Evolutionary conservation across 371 early-diverging fungal genomes (phyloP).

Genomic region (Rhizopus delemar): DNA sequence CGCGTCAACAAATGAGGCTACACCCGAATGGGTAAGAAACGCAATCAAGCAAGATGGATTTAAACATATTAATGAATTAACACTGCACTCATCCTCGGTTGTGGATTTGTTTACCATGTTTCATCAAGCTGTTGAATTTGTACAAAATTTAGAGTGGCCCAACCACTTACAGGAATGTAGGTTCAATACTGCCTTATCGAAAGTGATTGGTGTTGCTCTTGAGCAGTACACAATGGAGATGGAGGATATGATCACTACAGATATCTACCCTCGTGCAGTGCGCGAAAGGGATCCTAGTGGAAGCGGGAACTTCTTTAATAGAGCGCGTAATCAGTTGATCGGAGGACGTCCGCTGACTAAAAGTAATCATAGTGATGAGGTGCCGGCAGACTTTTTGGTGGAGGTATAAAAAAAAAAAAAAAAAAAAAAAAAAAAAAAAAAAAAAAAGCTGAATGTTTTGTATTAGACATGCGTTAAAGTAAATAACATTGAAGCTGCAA

Average conservation of each 20-base stretch:
- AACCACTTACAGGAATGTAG: conserved; percentile 66
- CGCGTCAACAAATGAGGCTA: conserved; percentile 53
- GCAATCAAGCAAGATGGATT: conserved; percentile 69
- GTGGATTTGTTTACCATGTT: conserved; percentile 78
- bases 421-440: not conserved
- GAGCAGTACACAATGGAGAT: conserved; percentile 53
- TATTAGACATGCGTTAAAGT: conserved; percentile 61
- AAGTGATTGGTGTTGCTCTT: conserved; percentile 57
- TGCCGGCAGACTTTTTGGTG: conserved; percentile 56
- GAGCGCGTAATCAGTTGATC: conserved; percentile 41
- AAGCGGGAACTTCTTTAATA: conserved; percentile 35
- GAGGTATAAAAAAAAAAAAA: conserved; percentile 37
- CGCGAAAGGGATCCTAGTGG: conserved; percentile 19
- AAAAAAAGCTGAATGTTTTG: not conserved
- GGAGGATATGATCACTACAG: conserved; percentile 44
- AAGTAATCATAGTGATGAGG: conserved; percentile 11
- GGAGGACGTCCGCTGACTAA: conserved; percentile 37
- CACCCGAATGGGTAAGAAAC: conserved; percentile 63
- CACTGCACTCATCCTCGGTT: conserved; percentile 79
- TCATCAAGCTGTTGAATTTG: conserved; percentile 71
- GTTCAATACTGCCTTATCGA: conserved; percentile 71
- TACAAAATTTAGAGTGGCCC: conserved; percentile 78
- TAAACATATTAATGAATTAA: conserved; percentile 58
- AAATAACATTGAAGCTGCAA: conserved; percentile 70
- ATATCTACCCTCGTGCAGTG: conserved; percentile 33